Conservation (phyloP, 1,284 basidiomycete genomes). For the Laetiporus sulphureus region DNA sequence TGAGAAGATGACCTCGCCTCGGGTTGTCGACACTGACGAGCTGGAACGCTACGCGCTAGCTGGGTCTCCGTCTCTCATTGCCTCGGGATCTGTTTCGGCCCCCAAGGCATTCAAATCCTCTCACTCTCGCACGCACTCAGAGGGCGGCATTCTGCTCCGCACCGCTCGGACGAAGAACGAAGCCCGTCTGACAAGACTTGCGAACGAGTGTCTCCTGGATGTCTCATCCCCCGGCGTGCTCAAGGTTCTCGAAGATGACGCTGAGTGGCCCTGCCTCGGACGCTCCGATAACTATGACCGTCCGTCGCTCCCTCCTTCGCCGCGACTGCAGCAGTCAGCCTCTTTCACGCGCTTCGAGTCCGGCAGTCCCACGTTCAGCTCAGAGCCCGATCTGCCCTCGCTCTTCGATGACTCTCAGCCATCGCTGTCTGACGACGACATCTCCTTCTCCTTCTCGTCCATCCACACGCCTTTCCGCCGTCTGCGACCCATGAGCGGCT, state of each 20-base stretch:
- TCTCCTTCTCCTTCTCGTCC: neutral
- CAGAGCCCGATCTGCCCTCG: neutral
- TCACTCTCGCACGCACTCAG: neutral
- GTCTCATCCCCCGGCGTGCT: conserved; percentile 3
- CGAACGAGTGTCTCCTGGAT: conserved; percentile 5
- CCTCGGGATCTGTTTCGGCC: neutral
- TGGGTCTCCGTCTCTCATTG: neutral
- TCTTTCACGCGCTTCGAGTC: conserved; percentile 2
- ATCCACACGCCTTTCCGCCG: neutral
- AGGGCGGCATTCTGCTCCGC: neutral
- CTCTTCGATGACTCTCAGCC: neutral
- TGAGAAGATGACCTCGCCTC: conserved; percentile 5
- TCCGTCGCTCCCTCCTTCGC: conserved; percentile 1
- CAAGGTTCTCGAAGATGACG: conserved; percentile 4
- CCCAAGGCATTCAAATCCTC: neutral
- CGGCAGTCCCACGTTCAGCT: neutral
- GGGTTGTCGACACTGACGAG: conserved; percentile 5
- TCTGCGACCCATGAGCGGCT: neutral
- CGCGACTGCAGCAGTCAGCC: neutral
- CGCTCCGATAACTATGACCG: neutral
- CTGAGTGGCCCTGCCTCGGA: neutral
- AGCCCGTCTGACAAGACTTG: conserved; percentile 1
- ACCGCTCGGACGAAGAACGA: neutral
- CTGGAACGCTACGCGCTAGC: conserved; percentile 5
- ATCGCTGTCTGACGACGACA: neutral